phyloP scores from a whole-genome alignment of 306 rosid genomes.

The Cicer judaicum region DNA sequence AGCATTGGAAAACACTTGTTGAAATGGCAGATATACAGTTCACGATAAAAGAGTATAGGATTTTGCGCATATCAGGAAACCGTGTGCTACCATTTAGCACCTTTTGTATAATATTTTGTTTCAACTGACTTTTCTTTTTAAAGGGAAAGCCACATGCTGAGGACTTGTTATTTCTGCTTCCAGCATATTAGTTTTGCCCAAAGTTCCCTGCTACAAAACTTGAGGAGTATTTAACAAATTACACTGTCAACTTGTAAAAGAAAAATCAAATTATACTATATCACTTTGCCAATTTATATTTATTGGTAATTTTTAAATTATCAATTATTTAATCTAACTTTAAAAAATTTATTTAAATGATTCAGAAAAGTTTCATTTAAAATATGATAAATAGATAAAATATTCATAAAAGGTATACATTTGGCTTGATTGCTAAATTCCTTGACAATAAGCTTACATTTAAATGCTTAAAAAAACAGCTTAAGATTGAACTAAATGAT shows the following conservation, averaged over 20 bases:
- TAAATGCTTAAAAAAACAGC: too few species aligned
- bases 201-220: background rate
- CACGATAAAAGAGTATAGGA: slow-evolving; percentile 7
- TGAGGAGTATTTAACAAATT: background rate
- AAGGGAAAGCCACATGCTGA: slow-evolving; percentile 1
- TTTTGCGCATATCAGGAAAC: slow-evolving; percentile 20
- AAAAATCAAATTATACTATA: background rate
- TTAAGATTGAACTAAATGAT: too few species aligned
- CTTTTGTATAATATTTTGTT: background rate
- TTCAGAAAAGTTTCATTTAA: too few species aligned
- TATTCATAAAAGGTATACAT: too few species aligned
- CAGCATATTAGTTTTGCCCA: background rate
- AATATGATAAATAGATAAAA: too few species aligned
- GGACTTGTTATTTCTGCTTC: slow-evolving; percentile 2
- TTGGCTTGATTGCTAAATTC: too few species aligned
- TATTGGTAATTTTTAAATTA: background rate
- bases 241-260: background rate
- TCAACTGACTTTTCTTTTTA: background rate
- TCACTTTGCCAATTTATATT: background rate
- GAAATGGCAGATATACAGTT: slow-evolving; percentile 37
- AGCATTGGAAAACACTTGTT: slow-evolving; percentile 32
- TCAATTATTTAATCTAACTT: background rate
- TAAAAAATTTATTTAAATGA: too few species aligned
- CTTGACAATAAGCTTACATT: too few species aligned
- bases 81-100: slow-evolving; percentile 15